Evolutionary conservation across 2,329 filamentous ascomycete genomes (phyloP), one percentile per base, ranked within the genome.

Genomic region (Trichoderma sp.): DNA sequence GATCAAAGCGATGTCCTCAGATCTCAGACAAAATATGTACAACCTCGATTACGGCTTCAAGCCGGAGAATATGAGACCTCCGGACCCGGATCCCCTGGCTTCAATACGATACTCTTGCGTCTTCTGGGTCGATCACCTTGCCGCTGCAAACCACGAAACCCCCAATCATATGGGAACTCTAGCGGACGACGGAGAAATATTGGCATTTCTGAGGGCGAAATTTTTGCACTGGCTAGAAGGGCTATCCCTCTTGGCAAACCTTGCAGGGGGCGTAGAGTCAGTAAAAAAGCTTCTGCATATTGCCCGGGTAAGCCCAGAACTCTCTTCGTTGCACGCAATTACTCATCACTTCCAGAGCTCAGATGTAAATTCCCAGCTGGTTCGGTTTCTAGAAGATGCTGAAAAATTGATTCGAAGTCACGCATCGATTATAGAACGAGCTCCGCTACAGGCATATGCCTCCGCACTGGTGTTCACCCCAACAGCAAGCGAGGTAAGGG

Each of bases 1-100:
- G 39, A 43, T 43, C 4, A 5, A 16, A 7, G 39, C 39, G 2
- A n/a, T 43, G 16, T 43, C 39, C 8, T 70, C 67, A n/a, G 76
- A 64, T 14, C 72, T 83, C 73, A 67, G 46, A 75, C 11, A 77
- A 3, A 77, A 83, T 59, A 80, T 83, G 0, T 82, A 79, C 60
- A 34, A 69, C 4, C 49, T 83, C 4, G 61, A 61, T 30, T 69
- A 68, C 70, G 76, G 51, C 28, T 71, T 67, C 69, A 73, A 66
- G 72, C 78, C 71, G 72, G 73, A 63, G n/a, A 10, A 72, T 13
- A 64, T 58, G 37, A 39, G 8, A 52, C 56, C 34, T 46, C 73
- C 68, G 43, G 46, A 64, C 34, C 70, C 66, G 51, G 69, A 74
- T 46, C 72, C 72, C 1, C 51, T 74, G 28, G 60, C 73, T 5